Conservation (phyloP, 176 grass and related monocot genomes). For the Zizania latifolia region DNA sequence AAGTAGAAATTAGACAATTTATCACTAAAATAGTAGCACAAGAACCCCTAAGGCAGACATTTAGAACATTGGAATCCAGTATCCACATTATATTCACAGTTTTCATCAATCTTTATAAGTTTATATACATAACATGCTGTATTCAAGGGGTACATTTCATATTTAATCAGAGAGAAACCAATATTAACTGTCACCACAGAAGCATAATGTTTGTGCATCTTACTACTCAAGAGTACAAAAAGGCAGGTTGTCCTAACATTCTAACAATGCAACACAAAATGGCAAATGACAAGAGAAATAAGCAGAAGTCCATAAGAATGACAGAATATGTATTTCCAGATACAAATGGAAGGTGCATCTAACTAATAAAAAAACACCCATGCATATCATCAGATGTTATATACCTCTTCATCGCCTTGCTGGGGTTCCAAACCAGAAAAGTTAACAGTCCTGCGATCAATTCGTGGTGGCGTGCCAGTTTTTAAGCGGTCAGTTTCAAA, state of each 20-base stretch:
- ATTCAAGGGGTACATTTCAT: not conserved
- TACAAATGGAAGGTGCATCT: not conserved
- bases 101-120: slow-evolving; percentile 10
- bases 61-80: too few relatives aligned
- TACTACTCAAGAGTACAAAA: not conserved
- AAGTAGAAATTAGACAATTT: too few relatives aligned
- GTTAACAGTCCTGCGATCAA: slow-evolving; percentile 74
- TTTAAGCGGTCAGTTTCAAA: slow-evolving; percentile 92
- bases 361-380: not conserved
- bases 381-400: not conserved
- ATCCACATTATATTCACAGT: not conserved
- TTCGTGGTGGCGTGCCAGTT: slow-evolving; percentile 88
- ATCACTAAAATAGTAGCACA: too few relatives aligned
- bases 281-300: not conserved
- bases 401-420: slow-evolving; percentile 92
- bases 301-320: not conserved
- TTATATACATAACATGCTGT: not conserved
- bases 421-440: slow-evolving; percentile 86
- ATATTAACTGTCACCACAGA: slow-evolving; percentile 2
- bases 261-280: not conserved
- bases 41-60: too few relatives aligned
- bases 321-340: not conserved
- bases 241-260: not conserved
- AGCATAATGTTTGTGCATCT: not conserved
- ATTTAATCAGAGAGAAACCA: slow-evolving; percentile 7